Percentiles rank a stretch among this genome's conserved stretches.
Conservation (phyloP, 1,139 yeast genomes). For the Candida glucosophila region DNA sequence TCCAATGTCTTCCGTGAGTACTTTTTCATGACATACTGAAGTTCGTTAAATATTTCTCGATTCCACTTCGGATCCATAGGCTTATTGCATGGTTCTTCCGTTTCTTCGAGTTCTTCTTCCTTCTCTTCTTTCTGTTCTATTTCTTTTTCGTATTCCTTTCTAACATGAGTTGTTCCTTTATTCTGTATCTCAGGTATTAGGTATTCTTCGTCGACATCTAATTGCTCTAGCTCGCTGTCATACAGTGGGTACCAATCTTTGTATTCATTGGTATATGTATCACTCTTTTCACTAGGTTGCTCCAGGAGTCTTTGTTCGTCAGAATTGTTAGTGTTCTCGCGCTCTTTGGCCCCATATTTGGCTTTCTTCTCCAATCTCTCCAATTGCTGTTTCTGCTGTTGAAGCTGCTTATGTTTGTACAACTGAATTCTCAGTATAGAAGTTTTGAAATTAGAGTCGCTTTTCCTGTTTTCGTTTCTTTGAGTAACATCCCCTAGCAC, state of each 20-base stretch:
- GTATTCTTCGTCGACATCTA: slow-evolving; percentile 1
- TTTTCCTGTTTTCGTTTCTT: slow-evolving; percentile 7
- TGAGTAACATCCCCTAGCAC: slow-evolving; percentile 25
- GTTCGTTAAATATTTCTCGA: slow-evolving; percentile 35
- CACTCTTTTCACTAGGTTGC: too few species aligned
- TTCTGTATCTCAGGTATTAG: slow-evolving; percentile 2
- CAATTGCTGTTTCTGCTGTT: slow-evolving; percentile 5
- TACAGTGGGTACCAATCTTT: too few species aligned
- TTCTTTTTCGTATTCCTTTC: slow-evolving; percentile 7
- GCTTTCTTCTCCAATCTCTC: slow-evolving; percentile 2
- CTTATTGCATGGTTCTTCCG: too few species aligned
- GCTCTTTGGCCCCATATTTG: too few species aligned
- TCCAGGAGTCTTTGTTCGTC: too few species aligned
- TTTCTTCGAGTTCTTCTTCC: slow-evolving; percentile 22
- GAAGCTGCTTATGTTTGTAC: slow-evolving; percentile 11
- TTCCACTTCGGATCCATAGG: slow-evolving; percentile 52
- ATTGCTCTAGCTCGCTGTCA: too few species aligned
- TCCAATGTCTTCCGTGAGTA: slow-evolving; percentile 50
- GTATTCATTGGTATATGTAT: not conserved
- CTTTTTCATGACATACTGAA: slow-evolving; percentile 41
- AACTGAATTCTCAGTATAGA: slow-evolving; percentile 12
- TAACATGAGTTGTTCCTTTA: too few species aligned
- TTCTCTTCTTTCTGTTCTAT: slow-evolving; percentile 9
- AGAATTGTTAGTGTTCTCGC: too few species aligned
- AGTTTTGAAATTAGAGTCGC: slow-evolving; percentile 4